Evolutionary conservation across 2,329 filamentous ascomycete genomes (phyloP), one percentile per base, ranked within the genome.

Genomic region (Aspergillus pseudotamarii): DNA sequence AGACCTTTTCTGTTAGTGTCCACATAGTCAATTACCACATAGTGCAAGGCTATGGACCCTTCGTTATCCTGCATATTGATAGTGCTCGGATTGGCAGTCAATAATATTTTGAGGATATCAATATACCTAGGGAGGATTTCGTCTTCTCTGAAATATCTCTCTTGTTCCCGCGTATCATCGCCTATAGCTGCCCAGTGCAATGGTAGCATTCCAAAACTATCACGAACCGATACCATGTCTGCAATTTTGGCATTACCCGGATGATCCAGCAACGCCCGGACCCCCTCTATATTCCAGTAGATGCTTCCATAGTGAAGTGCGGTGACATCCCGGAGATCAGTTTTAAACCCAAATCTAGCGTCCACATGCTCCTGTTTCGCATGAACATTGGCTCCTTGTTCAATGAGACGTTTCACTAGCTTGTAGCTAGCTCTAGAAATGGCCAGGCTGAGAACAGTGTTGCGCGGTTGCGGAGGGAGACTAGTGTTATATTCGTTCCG

Each of bases 161-260:
- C 36, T 3, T 3, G 36, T 41, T 41, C n/a, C n/a, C 12, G 11
- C 2, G 1, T 46, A 2, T 23, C 14, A 28, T 26, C 26, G 6
- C 36, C 60, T 26, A 57, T 50, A 19, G 60, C 50, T 36, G 50
- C 59, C 55, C 57, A 64, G 38, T 61, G 59, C 30, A 61, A 48
- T 8, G 56, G 59, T 8, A 64, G 34, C 14, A 32, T 59, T 21
- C 59, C 62, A 21, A 26, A 36, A 38, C 59, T 51, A 57, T 61
- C 50, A 21, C 48, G 16, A 28, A 21, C 34, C 5, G 26, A 41
- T 10, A 56, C 21, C 10, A 63, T 51, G 2, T 59, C 41, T n/a
- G 43, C 23, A 38, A 23, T 21, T 21, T 23, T 26, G 0, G 26
- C 5, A 28, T 51, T 1, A 1, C 32, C 38, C 4, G 16, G 14